Base-by-base conservation (phyloP, 441 rosid species). In the Populus hybrid region DNA sequence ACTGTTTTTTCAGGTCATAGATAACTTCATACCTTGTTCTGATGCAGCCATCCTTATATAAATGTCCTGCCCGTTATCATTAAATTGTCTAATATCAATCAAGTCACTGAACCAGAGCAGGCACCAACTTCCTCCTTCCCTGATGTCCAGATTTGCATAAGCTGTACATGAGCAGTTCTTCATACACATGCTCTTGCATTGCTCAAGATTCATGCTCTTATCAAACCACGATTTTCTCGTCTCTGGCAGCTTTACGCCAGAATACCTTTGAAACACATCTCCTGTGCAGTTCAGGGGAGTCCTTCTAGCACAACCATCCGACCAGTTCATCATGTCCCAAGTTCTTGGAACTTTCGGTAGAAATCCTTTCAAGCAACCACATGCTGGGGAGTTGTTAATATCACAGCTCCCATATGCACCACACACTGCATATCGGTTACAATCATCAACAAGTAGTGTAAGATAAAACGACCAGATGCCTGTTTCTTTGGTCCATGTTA, bases 171-270 rank as follows among this genome's bases (percentile, higher is more conserved):
- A 75, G 82, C 97, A 94, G 68, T 89, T 88, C n/a, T 69, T 81
- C 38, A 73, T 2, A 72, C 98, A 94, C 42, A 69, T 64, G 24
- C 69, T 73, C 66, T 40, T 85, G 75, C 98, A 94, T 1, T 89
- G 89, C 9, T 74, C 86, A 77, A 89, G 85, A 1, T 78, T 77
- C 77, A 76, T 83, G 85, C 88, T 82, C 24, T 7, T 70, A 63
- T 78, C 63, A 64, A 84, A 85, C 65, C 78, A 80, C 16, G 57
- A 50, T 50, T 16, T 50, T 14, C 6, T 50, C 16, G 57, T 50
- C 57, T 5, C 7, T 4, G 57, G 57, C 57, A 50, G 16, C 19
- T 50, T 14, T 6, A 50, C 57, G 19, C 19, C 19, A 50, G 57
- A 3, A 30, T 30, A 50, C 57, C 57, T 50, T 50, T 5, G 57